phyloP scores from a whole-genome alignment of 345 rosid species.

The Brassica carinata region DNA sequence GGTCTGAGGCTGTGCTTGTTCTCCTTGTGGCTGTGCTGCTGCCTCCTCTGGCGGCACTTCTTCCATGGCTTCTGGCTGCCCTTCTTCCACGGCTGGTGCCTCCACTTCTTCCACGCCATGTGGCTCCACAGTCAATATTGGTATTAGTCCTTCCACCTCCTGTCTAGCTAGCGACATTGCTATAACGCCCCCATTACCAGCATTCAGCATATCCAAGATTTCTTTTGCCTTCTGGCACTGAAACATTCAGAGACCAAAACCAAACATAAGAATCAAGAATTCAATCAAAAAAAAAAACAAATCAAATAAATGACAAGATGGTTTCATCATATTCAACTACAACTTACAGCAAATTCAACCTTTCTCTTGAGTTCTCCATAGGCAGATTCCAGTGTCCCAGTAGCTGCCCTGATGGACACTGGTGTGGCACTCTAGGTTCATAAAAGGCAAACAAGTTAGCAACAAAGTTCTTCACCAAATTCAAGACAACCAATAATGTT shows the following conservation, averaged over 20 bases:
- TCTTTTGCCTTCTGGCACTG: conserved; percentile 68
- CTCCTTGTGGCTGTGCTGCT: background rate
- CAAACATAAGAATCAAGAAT: background rate
- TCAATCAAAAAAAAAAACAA: background rate
- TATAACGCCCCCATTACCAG: conserved; percentile 44
- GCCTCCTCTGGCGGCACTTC: conserved; percentile 18
- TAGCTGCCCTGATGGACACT: background rate
- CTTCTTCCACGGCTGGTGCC: conserved; percentile 39
- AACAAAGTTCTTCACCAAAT: background rate
- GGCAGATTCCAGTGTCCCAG: conserved; percentile 37
- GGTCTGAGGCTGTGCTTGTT: background rate
- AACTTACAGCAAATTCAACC: conserved; percentile 64
- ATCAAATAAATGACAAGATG: background rate
- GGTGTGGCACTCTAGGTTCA: conserved; percentile 14
- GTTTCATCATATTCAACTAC: background rate
- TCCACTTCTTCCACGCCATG: conserved; percentile 33
- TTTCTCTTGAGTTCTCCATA: conserved; percentile 61
- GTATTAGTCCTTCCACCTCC: conserved; percentile 66
- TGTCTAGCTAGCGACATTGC: conserved; percentile 52
- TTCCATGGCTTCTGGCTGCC: conserved; percentile 38
- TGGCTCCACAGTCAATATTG: conserved; percentile 45
- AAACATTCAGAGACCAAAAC: conserved; percentile 21
- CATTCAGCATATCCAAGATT: conserved; percentile 51
- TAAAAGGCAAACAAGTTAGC: conserved; percentile 2
- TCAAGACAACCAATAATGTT: background rate